These are phyloP conservation scores for Alopecurus myosuroides DNA, from an alignment of 176 grass and related monocot species.

Conservation along the genomic window DNA sequence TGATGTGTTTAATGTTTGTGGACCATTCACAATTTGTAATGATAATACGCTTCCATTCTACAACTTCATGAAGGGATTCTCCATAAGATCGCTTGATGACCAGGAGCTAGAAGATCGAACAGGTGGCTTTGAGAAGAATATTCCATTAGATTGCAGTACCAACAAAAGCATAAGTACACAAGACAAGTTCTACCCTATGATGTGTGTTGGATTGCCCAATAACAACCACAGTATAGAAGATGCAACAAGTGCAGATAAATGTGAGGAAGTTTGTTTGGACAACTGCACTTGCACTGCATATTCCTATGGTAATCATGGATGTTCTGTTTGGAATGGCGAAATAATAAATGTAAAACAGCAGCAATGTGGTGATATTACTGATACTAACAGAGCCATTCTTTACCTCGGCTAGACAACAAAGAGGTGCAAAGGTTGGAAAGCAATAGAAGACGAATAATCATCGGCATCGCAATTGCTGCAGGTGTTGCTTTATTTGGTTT, in stretches of 20 bases:
- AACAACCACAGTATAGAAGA: slow-evolving; percentile 13
- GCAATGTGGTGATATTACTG: slow-evolving; percentile 7
- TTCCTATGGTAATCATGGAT: slow-evolving; percentile 29
- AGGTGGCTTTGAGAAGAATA: slow-evolving; percentile 44
- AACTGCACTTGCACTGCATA: slow-evolving; percentile 60
- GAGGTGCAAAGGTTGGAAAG: slow-evolving; percentile 23
- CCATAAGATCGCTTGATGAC: slow-evolving; percentile 4
- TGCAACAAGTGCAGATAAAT: slow-evolving; percentile 29
- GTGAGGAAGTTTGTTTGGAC: slow-evolving; percentile 28
- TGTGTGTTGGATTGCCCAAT: slow-evolving; percentile 28
- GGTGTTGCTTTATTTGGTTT: slow-evolving; percentile 4
- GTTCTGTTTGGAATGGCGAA: slow-evolving; percentile 37
- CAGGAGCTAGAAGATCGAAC: slow-evolving; percentile 41
- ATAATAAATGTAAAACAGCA: slow-evolving; percentile 51
- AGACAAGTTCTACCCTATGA: slow-evolving; percentile 45
- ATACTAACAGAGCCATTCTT: slow-evolving; percentile 28
- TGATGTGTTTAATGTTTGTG: slow-evolving; percentile 41
- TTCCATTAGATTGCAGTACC: slow-evolving; percentile 32
- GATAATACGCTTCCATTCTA: slow-evolving; percentile 24
- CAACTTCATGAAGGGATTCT: slow-evolving; percentile 52
- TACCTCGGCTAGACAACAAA: slow-evolving; percentile 40
- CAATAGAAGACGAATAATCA: background rate
- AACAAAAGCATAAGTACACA: background rate
- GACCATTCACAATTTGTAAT: slow-evolving; percentile 50
- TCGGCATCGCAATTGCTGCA: background rate